Base-by-base conservation (phyloP, 495 filamentous ascomycete genomes). In the Lepraria neglecta region DNA sequence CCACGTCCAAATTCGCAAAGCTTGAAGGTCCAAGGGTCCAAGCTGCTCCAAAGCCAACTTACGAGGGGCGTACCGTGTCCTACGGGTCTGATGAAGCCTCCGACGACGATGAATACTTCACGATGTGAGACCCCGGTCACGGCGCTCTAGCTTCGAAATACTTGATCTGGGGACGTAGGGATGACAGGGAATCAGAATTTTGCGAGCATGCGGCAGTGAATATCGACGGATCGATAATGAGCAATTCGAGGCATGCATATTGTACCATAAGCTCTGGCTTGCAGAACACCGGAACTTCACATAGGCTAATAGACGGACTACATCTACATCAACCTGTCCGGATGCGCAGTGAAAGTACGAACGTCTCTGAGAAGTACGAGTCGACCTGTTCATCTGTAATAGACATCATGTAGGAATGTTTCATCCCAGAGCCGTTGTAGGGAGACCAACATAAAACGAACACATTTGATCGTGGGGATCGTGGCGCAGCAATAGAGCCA, bases 41-140 rank as follows among this genome's bases (percentile, higher is more conserved):
- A 10, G 54, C 35, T 17, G n/a, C 27, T 31, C 19, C n/a, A 27
- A 31, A 31, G 19, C 3, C 14, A 45, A 17, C 3, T 15, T 1
- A 42, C 1, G 9, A 19, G 33, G 48, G 58, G 1, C 24, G 45
- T 11, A 40, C 19, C 9, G 24, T 60, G n/a, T 19, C 40, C 6
- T 59, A 58, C 28, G 64, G 71, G n/a, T 35, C 45, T 15, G 58
- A 60, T 27, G 63, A 67, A 15, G 60, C 60, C n/a, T 56, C 60
- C 15, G 58, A 40, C 1, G 54, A 68, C 14, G 61, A 65, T 3
- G 65, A 61, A 12, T 50, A 51, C 14, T 50, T 38, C 33, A 42
- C n/a, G 6, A 47, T 51, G 15, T 50, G 46, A 43, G 19, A 12
- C 15, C 27, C 3, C 21, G 19, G 35, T 57, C 17, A 35, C 10